Evolutionary conservation across 345 rosid genomes (phyloP).

Genomic region (Gossypium turneri): DNA sequence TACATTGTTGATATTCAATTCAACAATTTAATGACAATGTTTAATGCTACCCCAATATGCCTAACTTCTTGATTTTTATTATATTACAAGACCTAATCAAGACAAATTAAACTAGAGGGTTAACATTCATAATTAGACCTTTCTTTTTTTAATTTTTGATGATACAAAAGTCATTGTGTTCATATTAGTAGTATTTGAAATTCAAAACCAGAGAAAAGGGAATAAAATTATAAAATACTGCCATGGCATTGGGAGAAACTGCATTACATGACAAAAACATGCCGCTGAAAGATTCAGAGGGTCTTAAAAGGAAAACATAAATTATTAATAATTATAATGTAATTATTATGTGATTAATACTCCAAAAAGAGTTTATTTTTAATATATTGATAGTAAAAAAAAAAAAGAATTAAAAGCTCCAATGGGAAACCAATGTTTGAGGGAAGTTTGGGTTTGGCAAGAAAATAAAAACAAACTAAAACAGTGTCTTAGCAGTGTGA

Average conservation of each 20-base stretch:
- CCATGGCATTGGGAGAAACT: constrained; percentile 40
- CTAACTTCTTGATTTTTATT: too few species aligned
- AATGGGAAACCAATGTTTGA: neutral
- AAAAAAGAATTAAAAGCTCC: neutral
- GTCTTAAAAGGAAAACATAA: neutral
- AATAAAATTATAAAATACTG: constrained; percentile 13
- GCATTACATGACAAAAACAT: constrained; percentile 44
- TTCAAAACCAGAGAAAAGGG: neutral
- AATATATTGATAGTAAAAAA: neutral
- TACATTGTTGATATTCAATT: too few species aligned
- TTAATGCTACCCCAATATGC: too few species aligned
- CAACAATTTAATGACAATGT: too few species aligned
- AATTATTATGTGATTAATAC: neutral
- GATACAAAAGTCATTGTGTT: neutral
- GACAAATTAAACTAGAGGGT: too few species aligned
- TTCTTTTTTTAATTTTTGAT: too few species aligned
- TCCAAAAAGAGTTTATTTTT: neutral
- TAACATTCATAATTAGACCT: too few species aligned
- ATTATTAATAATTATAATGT: neutral
- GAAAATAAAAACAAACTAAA: neutral
- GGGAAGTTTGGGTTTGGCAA: neutral
- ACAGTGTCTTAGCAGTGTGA: too few species aligned
- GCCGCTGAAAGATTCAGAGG: constrained; percentile 25
- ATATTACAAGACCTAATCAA: too few species aligned
- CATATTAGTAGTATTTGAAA: constrained; percentile 13